These are phyloP conservation scores for Keithomyces neogunnii DNA, from an alignment of 2,329 filamentous ascomycete species.

Conservation along the genomic window DNA sequence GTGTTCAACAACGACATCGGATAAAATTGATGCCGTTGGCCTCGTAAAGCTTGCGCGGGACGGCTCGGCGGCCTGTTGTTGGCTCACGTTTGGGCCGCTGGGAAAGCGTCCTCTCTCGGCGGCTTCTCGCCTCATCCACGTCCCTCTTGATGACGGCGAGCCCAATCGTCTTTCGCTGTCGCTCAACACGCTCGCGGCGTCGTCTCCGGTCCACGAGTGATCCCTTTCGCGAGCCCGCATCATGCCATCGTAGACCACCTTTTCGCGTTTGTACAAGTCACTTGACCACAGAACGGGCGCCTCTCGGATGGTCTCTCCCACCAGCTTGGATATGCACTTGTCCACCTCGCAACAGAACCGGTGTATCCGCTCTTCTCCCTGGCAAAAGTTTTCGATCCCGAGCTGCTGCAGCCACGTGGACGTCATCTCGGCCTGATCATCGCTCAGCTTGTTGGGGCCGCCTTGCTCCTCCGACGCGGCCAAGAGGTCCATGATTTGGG, in stretches of 20 bases:
- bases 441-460: conserved; percentile 90
- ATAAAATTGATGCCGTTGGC: conserved; percentile 42
- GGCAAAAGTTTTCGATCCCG: conserved; percentile 86
- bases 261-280: conserved; percentile 75
- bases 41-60: conserved; percentile 53
- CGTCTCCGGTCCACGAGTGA: conserved; percentile 37
- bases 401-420: conserved; percentile 72
- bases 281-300: conserved; percentile 89
- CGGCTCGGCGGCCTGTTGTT: conserved; percentile 63
- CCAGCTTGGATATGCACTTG: conserved; percentile 74
- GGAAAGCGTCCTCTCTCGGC: conserved; percentile 27
- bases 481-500: conserved; percentile 79
- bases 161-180: conserved; percentile 43
- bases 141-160: conserved; percentile 34
- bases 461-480: conserved; percentile 77
- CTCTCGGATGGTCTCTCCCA: conserved; percentile 75
- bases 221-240: conserved; percentile 34
- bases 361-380: conserved; percentile 89
- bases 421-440: conserved; percentile 85
- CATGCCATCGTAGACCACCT: conserved; percentile 47
- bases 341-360: conserved; percentile 87
- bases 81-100: conserved; percentile 55
- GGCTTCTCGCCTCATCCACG: conserved; percentile 47
- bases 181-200: conserved; percentile 44
- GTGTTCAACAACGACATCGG: conserved; percentile 60